A percentile compares a stretch with the other conserved stretches of the same genome.
These are phyloP conservation scores for Pleurotus sapidus DNA, from an alignment of 768 basidiomycete species.

Conservation along the genomic window DNA sequence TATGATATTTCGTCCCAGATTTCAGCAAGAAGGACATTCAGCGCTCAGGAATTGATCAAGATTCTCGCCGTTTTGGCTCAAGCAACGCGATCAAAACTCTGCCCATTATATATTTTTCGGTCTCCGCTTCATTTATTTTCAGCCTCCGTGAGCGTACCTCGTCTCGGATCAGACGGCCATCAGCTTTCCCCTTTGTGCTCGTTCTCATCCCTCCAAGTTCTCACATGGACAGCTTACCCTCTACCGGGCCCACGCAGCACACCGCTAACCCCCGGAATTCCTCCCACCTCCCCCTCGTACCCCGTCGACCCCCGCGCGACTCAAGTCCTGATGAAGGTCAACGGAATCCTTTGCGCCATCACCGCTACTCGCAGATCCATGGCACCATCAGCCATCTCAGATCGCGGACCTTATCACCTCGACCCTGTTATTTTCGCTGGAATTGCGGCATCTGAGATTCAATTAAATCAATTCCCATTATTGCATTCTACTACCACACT, in stretches of 20 bases:
- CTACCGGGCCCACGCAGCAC: background rate
- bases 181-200: constrained; percentile 10
- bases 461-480: background rate
- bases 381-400: constrained; percentile 10
- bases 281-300: background rate
- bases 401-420: constrained; percentile 28
- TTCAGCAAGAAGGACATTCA: constrained; percentile 12
- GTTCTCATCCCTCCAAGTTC: too few relatives aligned
- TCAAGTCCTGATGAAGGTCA: background rate
- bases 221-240: background rate
- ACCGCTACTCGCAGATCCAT: background rate
- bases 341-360: background rate
- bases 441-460: background rate
- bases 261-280: background rate
- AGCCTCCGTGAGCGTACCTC: background rate
- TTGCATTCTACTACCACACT: background rate
- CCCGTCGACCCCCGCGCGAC: background rate
- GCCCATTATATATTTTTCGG: background rate
- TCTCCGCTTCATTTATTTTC: background rate
- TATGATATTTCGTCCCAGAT: constrained; percentile 15
- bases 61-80: background rate
- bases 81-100: constrained; percentile 10
- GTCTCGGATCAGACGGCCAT: constrained; percentile 23
- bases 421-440: constrained; percentile 24
- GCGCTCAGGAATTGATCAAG: constrained; percentile 10